Conservation (phyloP, 2,329 filamentous ascomycete genomes). For the Ascochyta lentis region DNA sequence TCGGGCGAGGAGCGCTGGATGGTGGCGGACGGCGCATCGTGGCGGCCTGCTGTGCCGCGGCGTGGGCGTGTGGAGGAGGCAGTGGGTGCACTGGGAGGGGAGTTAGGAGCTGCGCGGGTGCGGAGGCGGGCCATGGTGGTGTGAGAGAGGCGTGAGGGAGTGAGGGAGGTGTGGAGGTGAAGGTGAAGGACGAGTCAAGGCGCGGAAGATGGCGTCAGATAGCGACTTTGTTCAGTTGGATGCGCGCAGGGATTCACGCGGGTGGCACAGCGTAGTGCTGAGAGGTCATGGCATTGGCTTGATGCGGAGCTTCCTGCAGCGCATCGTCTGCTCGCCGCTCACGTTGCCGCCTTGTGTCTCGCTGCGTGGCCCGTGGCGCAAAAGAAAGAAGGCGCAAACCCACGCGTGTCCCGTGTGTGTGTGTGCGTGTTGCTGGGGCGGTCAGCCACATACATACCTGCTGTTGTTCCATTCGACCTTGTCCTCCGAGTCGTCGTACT, state of each 20-base stretch:
- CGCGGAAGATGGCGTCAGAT: conserved; percentile 22
- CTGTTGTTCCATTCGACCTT: conserved; percentile 31
- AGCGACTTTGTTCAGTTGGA: conserved; percentile 13
- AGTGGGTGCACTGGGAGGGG: conserved; percentile 45
- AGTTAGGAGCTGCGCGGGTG: conserved; percentile 43
- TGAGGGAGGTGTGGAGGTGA: background rate
- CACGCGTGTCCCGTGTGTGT: conserved; percentile 10
- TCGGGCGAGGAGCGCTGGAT: conserved; percentile 52
- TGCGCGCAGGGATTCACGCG: conserved; percentile 27
- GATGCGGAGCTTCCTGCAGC: conserved; percentile 14
- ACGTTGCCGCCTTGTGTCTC: conserved; percentile 23
- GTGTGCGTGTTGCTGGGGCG: conserved; percentile 13
- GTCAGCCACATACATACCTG: conserved; percentile 45
- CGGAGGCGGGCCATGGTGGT: conserved; percentile 47
- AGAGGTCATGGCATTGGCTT: conserved; percentile 23
- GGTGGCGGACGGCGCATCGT: conserved; percentile 39
- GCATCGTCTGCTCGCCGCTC: conserved; percentile 14
- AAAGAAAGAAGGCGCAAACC: conserved; percentile 14
- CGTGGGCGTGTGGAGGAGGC: conserved; percentile 47
- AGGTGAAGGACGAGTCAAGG: no score
- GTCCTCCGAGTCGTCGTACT: conserved; percentile 46
- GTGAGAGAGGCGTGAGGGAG: conserved; percentile 3
- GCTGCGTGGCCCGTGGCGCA: conserved; percentile 29
- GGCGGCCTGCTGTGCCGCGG: conserved; percentile 44
- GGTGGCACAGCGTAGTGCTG: conserved; percentile 31